Base-by-base conservation (phyloP, 2,329 filamentous ascomycete genomes). In the Teratosphaeria gauchensis region DNA sequence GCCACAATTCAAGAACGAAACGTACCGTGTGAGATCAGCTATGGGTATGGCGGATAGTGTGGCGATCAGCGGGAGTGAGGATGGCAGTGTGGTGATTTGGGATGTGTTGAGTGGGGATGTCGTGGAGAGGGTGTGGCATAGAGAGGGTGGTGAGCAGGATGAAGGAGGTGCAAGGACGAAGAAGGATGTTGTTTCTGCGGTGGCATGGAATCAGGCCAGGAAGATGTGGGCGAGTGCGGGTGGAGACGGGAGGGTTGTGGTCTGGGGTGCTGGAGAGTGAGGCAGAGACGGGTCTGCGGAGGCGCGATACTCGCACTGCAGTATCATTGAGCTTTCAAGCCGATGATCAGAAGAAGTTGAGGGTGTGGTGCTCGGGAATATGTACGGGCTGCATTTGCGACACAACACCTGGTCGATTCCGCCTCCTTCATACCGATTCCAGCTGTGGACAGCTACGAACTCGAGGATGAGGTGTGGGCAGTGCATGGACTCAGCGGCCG, bases 1-100 rank as follows among this genome's bases (percentile, higher is more conserved):
- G 32, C 73, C 77, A 0, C 64, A 66, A 2, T 79, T 82, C 66
- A 76, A 77, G 65, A 95, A 94, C 69, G 82, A 82, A 62, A 84
- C 86, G 53, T 76, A 94, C 61, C 79, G 90, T n/a, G 80, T 95
- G 33, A 84, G 90, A 72, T 86, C 86, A 46, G 79, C 89, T 4
- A 77, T 96, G 58, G 92, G 89, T 0, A 80, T 84, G 32, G 85
- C 82, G 62, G 92, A 96, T 73, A 85, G 83, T 60, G 86, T 87
- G 54, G 89, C 94, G 1, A 68, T 96, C 3, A 88, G 84, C 55
- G 92, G 92, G 7, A 90, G 91, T 67, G 92, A 96, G 73, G 78
- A 87, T 61, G 88, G 88, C 2, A 79, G 79, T 67, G 74, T 91
- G 7, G 86, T 86, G 77, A 89, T 84, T 1, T 97, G 92, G 92